Conservation (phyloP, 2,329 filamentous ascomycete genomes). For the Beauveria brongniartii region DNA sequence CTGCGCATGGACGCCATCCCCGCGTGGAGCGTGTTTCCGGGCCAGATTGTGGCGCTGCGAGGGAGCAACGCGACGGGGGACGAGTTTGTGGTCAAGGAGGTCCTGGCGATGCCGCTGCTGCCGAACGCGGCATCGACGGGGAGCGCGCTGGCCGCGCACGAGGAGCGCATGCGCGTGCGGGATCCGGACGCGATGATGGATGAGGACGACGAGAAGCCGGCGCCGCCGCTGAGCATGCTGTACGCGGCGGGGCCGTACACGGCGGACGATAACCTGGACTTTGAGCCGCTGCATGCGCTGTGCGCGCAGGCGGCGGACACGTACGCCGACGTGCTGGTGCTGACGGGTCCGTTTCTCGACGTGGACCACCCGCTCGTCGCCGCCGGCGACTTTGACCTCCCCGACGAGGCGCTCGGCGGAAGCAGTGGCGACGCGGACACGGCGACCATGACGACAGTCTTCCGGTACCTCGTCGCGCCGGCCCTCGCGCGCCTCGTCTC, state of each 20-base stretch:
- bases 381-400: conserved; percentile 68
- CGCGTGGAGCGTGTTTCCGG: conserved; percentile 80
- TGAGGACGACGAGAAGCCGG: conserved; percentile 32
- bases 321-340: conserved; percentile 69
- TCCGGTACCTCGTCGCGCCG: conserved; percentile 69
- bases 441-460: conserved; percentile 72
- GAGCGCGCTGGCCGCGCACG: conserved; percentile 57
- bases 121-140: conserved; percentile 64
- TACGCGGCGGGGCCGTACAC: conserved; percentile 85
- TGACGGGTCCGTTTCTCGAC: conserved; percentile 85
- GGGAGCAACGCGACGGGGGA: conserved; percentile 83
- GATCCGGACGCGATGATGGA: conserved; percentile 49
- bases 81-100: conserved; percentile 71
- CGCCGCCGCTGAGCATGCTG: conserved; percentile 65
- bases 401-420: conserved; percentile 49
- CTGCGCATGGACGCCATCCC: conserved; percentile 64
- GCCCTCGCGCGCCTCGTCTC: conserved; percentile 63
- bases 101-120: conserved; percentile 67
- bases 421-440: conserved; percentile 55
- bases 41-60: conserved; percentile 80
- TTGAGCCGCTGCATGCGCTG: conserved; percentile 75
- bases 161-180: conserved; percentile 55
- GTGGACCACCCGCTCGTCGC: conserved; percentile 83
- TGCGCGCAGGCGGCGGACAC: conserved; percentile 68
- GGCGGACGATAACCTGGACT: conserved; percentile 84